Percentiles rank a stretch among this genome's conserved stretches.
phyloP scores from a whole-genome alignment of 176 grass and related monocot species.

The Pontederia paniculata region DNA sequence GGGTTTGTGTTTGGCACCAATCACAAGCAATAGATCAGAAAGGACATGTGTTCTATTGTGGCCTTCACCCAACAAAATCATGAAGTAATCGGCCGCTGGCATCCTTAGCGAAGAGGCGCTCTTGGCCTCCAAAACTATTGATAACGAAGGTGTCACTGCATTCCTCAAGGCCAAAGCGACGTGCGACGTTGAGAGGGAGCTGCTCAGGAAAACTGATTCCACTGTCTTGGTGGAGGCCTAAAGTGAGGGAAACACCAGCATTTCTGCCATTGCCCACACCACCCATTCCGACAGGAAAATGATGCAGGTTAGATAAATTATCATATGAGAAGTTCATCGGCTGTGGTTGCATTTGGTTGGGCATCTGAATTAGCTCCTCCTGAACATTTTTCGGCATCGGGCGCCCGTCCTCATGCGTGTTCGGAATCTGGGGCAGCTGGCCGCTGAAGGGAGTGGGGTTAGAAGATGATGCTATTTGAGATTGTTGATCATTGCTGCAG shows the following conservation, averaged over 20 bases:
- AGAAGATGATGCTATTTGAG: slow-evolving; percentile 28
- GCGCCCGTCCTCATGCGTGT: slow-evolving; percentile 2
- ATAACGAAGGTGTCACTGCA: slow-evolving; percentile 60
- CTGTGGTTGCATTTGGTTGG: slow-evolving; percentile 28
- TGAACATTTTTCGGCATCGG: slow-evolving; percentile 24
- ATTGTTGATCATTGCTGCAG: slow-evolving; percentile 19
- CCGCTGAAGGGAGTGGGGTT: slow-evolving; percentile 20
- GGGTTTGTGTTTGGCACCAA: too few species aligned
- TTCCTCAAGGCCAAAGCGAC: slow-evolving; percentile 85
- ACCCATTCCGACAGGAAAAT: slow-evolving; percentile 18
- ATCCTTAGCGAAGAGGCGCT: slow-evolving; percentile 76
- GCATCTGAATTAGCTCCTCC: background rate
- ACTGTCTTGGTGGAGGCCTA: slow-evolving; percentile 93
- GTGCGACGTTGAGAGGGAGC: slow-evolving; percentile 53
- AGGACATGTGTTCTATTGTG: too few species aligned
- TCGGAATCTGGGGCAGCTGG: background rate
- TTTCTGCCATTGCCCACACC: slow-evolving; percentile 7
- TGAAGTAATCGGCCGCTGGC: slow-evolving; percentile 66
- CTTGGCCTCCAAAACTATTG: slow-evolving; percentile 57
- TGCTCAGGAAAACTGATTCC: slow-evolving; percentile 44
- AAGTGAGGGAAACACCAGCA: slow-evolving; percentile 56
- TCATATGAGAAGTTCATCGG: slow-evolving; percentile 43
- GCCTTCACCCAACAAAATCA: slow-evolving; percentile 80
- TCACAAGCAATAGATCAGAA: too few species aligned
- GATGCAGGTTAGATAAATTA: slow-evolving; percentile 30